Conservation (phyloP, 2,329 filamentous ascomycete species). For the Colletotrichum phormii region DNA sequence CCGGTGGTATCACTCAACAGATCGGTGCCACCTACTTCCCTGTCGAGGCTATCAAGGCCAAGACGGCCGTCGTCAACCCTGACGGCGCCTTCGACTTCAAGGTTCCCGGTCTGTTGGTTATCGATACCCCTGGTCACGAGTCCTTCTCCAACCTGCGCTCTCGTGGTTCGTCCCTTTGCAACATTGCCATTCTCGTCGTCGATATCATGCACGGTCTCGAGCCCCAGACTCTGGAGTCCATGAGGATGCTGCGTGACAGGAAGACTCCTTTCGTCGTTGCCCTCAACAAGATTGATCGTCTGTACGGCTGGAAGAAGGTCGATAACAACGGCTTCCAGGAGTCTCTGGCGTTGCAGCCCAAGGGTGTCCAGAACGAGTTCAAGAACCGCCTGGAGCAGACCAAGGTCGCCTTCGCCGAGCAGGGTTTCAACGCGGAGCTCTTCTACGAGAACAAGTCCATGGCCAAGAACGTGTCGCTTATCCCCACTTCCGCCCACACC, state of each 20-base stretch:
- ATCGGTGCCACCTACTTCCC: slow-evolving; percentile 99
- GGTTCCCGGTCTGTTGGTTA: slow-evolving; percentile 94
- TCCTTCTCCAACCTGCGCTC: slow-evolving; percentile 99
- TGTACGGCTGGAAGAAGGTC: slow-evolving; percentile 98
- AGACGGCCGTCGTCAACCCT: slow-evolving; percentile 92
- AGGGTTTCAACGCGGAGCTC: slow-evolving; percentile 97
- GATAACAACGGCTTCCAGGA: slow-evolving; percentile 99
- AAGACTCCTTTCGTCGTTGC: slow-evolving; percentile 99
- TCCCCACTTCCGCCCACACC: slow-evolving; percentile 97
- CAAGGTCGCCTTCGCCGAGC: slow-evolving; percentile 93
- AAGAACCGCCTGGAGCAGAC: slow-evolving; percentile 88
- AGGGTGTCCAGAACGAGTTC: slow-evolving; percentile 95
- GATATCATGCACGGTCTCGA: slow-evolving; percentile 99
- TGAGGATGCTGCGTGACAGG: slow-evolving; percentile 90
- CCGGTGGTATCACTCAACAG: slow-evolving; percentile 99
- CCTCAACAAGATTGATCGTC: slow-evolving; percentile 99
- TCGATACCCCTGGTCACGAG: slow-evolving; percentile 99
- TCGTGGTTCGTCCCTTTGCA: slow-evolving; percentile 96
- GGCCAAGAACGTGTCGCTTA: slow-evolving; percentile 92
- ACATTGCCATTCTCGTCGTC: slow-evolving; percentile 98
- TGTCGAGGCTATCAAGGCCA: slow-evolving; percentile 89
- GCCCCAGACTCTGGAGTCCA: slow-evolving; percentile 96
- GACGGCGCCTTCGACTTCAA: slow-evolving; percentile 95
- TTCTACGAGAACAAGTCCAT: slow-evolving; percentile 99
- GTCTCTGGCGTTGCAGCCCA: slow-evolving; percentile 88